Conservation (phyloP, 306 rosid species). For the Cicer cuneatum region DNA sequence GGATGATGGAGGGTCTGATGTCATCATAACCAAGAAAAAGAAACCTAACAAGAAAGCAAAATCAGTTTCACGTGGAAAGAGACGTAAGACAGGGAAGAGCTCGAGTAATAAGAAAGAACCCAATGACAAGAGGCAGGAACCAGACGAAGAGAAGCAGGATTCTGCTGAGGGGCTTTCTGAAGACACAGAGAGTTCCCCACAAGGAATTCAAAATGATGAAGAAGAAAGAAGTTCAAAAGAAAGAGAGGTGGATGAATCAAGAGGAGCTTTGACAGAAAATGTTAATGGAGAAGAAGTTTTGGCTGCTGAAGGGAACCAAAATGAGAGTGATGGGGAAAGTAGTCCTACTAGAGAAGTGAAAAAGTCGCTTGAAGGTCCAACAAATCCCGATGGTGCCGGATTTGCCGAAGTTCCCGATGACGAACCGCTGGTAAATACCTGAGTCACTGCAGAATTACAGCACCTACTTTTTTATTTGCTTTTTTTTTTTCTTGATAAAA, state of each 20-base stretch:
- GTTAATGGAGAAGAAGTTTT: slow-evolving; percentile 50
- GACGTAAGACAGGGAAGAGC: slow-evolving; percentile 46
- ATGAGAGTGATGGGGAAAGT: slow-evolving; percentile 49
- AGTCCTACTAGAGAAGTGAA: slow-evolving; percentile 45
- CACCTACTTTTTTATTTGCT: background rate
- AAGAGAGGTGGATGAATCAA: slow-evolving; percentile 53
- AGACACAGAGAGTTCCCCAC: slow-evolving; percentile 45
- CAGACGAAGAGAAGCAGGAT: slow-evolving; percentile 54
- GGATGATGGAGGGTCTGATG: slow-evolving; percentile 57
- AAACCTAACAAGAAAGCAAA: slow-evolving; percentile 62
- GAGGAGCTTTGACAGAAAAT: slow-evolving; percentile 53
- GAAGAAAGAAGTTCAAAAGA: slow-evolving; percentile 60
- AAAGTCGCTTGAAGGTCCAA: slow-evolving; percentile 37
- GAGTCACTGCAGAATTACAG: slow-evolving; percentile 39
- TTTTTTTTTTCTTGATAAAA: background rate
- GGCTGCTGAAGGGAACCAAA: slow-evolving; percentile 59
- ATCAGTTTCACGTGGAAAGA: slow-evolving; percentile 55
- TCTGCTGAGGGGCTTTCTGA: slow-evolving; percentile 52
- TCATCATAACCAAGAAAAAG: slow-evolving; percentile 54
- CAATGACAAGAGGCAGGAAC: slow-evolving; percentile 53
- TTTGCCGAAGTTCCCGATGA: slow-evolving; percentile 75
- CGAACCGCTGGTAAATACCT: slow-evolving; percentile 82
- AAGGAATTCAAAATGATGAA: slow-evolving; percentile 52
- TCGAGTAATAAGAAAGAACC: slow-evolving; percentile 48
- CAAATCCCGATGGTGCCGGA: slow-evolving; percentile 36